Evolutionary conservation across 768 basidiomycete species (phyloP).

Genomic region (Kwoniella europaea): DNA sequence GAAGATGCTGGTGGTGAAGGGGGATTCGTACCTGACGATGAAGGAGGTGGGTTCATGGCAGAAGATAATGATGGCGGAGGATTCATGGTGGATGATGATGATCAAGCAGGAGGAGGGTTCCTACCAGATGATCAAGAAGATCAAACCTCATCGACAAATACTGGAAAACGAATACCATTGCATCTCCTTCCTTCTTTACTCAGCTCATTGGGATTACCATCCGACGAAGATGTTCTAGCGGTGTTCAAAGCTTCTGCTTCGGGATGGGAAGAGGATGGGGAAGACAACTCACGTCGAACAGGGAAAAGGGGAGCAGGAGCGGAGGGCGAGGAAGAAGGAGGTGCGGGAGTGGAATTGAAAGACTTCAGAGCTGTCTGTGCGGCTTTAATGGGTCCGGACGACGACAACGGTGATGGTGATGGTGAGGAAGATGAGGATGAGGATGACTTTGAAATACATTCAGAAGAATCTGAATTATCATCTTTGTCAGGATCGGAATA

Average conservation of each 20-base stretch:
- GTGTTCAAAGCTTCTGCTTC: slow-evolving; percentile 52
- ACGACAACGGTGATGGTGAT: slow-evolving; percentile 34
- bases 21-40: slow-evolving; percentile 4
- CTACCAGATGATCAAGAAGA: slow-evolving; percentile 21
- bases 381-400: slow-evolving; percentile 47
- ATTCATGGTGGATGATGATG: background rate
- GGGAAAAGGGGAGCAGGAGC: background rate
- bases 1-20: slow-evolving; percentile 4
- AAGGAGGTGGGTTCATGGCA: slow-evolving; percentile 6
- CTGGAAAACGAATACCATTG: slow-evolving; percentile 34
- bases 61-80: background rate
- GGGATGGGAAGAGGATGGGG: slow-evolving; percentile 41
- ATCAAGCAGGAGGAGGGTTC: slow-evolving; percentile 29
- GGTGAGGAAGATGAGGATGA: slow-evolving; percentile 32
- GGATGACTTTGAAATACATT: slow-evolving; percentile 25
- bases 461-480: slow-evolving; percentile 20
- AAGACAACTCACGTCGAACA: background rate
- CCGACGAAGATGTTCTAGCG: slow-evolving; percentile 53
- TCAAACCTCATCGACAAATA: no score
- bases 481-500: slow-evolving; percentile 24
- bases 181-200: slow-evolving; percentile 45
- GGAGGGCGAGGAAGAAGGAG: slow-evolving; percentile 26
- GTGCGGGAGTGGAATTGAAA: slow-evolving; percentile 40
- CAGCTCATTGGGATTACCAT: slow-evolving; percentile 44
- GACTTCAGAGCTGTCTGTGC: slow-evolving; percentile 57